Base-by-base conservation (phyloP, 352 stramenopile species). In the Pythium scleroteichum region DNA sequence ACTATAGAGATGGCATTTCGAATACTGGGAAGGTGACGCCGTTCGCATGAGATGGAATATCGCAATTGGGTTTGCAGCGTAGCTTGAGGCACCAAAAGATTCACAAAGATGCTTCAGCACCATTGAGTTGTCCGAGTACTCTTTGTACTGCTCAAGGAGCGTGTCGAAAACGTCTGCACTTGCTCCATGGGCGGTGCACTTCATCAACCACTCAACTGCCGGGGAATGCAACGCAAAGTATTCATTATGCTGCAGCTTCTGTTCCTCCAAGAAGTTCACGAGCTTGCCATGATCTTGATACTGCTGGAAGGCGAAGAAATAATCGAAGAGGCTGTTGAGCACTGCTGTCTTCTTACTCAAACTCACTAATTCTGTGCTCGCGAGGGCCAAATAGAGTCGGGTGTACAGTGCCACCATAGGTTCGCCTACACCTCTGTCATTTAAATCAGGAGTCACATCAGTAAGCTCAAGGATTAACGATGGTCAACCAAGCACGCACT, bases 101-200 rank as follows among this genome's bases (percentile, higher is more conserved):
- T 92, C 76, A 19, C 87, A 85, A 9, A 97, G 69, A 55, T 96
- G 87, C 57, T 92, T 88, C 1, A 97, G 72, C 39, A 97, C 82
- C 86, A 96, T 96, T n/a, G 87, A 84, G 59, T 85, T 94, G 48
- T 86, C 77, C 5, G 76, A 90, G 60, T 90, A 93, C 42, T 95
- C 72, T 24, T 84, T 77, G 55, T 95, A 97, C 46, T 96, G 85
- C 5, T 76, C 73, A 39, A 97, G 23, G 6, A 96, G 55, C 16
- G 73, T 68, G 23, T 90, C 78, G 35, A 92, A 92, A 1, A 79
- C 73, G 8, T 79, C 69, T 39, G 65, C 63, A 22, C 51, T 71
- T 9, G 75, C 75, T 0, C 72, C 70, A 26, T 71, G 63, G 7
- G 81, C 84, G 0, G 77, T 74, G 45, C 76, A 92, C 49, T 92